Evolutionary conservation across 2,329 filamentous ascomycete species (phyloP).

Genomic region (Diaporthe australafricana): DNA sequence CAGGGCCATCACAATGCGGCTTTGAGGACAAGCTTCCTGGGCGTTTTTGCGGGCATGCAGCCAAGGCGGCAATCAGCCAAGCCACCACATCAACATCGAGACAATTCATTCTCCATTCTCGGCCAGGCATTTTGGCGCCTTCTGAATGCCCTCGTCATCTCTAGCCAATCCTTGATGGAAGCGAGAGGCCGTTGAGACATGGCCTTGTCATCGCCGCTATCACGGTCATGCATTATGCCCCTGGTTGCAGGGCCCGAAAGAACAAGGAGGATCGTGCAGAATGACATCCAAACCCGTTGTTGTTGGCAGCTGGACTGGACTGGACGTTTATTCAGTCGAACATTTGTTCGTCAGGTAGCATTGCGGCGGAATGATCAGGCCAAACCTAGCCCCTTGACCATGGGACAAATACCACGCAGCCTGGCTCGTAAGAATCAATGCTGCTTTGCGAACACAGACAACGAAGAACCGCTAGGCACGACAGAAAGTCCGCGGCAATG

Average conservation of each 20-base stretch:
- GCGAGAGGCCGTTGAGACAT: background rate
- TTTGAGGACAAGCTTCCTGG: slow-evolving; percentile 1
- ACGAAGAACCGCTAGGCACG: background rate
- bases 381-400: slow-evolving; percentile 5
- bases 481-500: background rate
- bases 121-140: background rate
- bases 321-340: background rate
- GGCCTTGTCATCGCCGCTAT: background rate
- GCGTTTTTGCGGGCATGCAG: slow-evolving; percentile 10
- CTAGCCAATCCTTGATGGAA: background rate
- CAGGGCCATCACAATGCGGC: slow-evolving; percentile 5
- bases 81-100: too few species aligned
- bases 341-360: background rate
- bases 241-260: background rate
- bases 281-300: background rate
- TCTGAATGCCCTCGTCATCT: background rate
- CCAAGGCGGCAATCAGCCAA: slow-evolving; percentile 8
- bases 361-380: background rate
- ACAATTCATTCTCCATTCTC: background rate
- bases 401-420: slow-evolving; percentile 6
- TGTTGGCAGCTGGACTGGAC: background rate
- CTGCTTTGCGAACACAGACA: background rate
- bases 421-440: background rate
- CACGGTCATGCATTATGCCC: background rate
- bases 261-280: background rate